phyloP scores from a whole-genome alignment of 768 basidiomycete species.

The Fomitopsis serialis region DNA sequence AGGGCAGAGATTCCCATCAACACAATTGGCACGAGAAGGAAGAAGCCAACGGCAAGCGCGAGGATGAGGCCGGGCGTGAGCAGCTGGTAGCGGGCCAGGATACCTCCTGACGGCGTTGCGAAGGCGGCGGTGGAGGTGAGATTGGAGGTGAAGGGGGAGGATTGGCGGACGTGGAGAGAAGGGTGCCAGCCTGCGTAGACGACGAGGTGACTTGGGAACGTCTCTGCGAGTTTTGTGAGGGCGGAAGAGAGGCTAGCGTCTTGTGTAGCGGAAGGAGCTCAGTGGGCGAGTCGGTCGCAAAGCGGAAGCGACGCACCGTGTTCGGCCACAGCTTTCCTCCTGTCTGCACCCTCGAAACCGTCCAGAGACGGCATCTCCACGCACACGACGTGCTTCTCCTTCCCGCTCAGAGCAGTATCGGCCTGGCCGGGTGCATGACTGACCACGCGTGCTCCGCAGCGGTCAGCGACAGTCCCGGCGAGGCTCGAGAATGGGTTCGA shows the following conservation, averaged over 20 bases:
- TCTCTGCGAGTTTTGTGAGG: slow-evolving; percentile 41
- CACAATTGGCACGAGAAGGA: slow-evolving; percentile 62
- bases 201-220: slow-evolving; percentile 59
- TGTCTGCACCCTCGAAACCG: slow-evolving; percentile 32
- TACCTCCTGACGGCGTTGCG: slow-evolving; percentile 41
- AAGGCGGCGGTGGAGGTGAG: slow-evolving; percentile 2
- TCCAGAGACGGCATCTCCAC: slow-evolving; percentile 48
- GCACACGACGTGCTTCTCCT: slow-evolving; percentile 53
- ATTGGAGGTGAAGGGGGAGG: slow-evolving; percentile 23
- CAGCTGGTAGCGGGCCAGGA: slow-evolving; percentile 70
- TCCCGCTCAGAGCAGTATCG: slow-evolving; percentile 14
- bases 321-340: slow-evolving; percentile 43
- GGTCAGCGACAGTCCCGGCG: slow-evolving; percentile 39
- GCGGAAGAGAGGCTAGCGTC: slow-evolving; percentile 28
- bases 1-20: slow-evolving; percentile 61
- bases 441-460: slow-evolving; percentile 48
- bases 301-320: slow-evolving; percentile 37
- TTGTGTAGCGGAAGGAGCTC: slow-evolving; percentile 2
- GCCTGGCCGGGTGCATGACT: slow-evolving; percentile 14
- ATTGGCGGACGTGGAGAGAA: slow-evolving; percentile 38
- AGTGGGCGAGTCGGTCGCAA: neutral
- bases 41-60: slow-evolving; percentile 56
- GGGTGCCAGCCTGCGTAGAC: slow-evolving; percentile 53
- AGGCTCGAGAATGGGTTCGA: slow-evolving; percentile 29
- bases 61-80: slow-evolving; percentile 73